phyloP scores from a whole-genome alignment of 2,329 filamentous ascomycete species.

The Tolypocladium album region DNA sequence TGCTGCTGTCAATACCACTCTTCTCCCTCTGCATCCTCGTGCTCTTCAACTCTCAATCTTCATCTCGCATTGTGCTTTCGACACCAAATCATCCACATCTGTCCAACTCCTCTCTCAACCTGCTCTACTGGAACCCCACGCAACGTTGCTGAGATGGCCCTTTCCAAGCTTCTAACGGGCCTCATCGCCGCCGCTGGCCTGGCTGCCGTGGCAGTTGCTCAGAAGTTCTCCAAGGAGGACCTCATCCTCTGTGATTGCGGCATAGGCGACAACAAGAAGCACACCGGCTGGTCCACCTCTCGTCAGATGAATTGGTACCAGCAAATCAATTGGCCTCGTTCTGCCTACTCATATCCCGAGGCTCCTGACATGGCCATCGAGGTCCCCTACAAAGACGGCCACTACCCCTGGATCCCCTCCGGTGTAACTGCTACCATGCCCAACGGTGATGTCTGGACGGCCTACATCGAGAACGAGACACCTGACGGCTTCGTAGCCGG shows the following conservation, averaged over 20 bases:
- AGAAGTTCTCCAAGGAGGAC: slow-evolving; percentile 21
- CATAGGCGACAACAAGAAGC: slow-evolving; percentile 28
- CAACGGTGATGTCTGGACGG: slow-evolving; percentile 28
- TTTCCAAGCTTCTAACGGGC: slow-evolving; percentile 10
- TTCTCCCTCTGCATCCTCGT: neutral
- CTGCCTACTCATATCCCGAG: slow-evolving; percentile 21
- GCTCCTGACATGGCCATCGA: slow-evolving; percentile 27
- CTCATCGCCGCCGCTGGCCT: slow-evolving; percentile 13
- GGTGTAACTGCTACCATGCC: slow-evolving; percentile 26
- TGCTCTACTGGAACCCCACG: neutral
- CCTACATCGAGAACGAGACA: slow-evolving; percentile 29
- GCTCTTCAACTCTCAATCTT: neutral
- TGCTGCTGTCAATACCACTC: neutral
- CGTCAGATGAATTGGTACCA: slow-evolving; percentile 33
- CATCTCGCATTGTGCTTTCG: neutral
- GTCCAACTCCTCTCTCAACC: neutral
- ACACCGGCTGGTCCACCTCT: slow-evolving; percentile 29
- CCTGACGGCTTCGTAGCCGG: slow-evolving; percentile 28
- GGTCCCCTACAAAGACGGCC: slow-evolving; percentile 25
- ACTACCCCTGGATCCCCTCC: slow-evolving; percentile 26
- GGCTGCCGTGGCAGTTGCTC: slow-evolving; percentile 8
- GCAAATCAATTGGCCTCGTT: slow-evolving; percentile 24
- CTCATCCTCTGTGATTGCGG: slow-evolving; percentile 31
- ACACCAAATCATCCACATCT: neutral
- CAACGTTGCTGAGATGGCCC: slow-evolving; percentile 10